A percentile compares a stretch with the other conserved stretches of the same genome.
Conservation (phyloP, 202 grass and related monocot genomes). For the Saccharum hybrid region DNA sequence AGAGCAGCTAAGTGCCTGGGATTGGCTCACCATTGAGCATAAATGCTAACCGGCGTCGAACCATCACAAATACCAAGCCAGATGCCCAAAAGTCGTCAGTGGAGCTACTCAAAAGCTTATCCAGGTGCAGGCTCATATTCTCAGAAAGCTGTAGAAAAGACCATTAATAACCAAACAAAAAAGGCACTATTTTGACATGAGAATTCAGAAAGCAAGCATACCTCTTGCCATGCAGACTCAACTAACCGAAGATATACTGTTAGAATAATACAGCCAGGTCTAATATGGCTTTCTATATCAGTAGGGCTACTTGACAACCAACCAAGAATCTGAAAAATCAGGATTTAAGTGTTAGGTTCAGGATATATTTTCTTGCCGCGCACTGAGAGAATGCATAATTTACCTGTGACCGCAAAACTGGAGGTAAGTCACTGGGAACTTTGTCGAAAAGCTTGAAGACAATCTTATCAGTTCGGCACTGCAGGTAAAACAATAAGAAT, state of each 20-base stretch:
- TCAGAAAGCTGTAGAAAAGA: slow-evolving; percentile 66
- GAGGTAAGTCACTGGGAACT: slow-evolving; percentile 93
- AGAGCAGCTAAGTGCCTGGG: background rate
- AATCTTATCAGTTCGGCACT: slow-evolving; percentile 94
- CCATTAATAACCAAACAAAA: slow-evolving; percentile 44
- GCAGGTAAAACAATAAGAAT: slow-evolving; percentile 45
- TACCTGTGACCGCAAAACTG: slow-evolving; percentile 83
- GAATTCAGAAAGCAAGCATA: slow-evolving; percentile 49
- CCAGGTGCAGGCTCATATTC: slow-evolving; percentile 69
- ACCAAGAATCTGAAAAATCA: slow-evolving; percentile 83
- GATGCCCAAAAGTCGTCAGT: slow-evolving; percentile 80
- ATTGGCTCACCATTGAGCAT: slow-evolving; percentile 76
- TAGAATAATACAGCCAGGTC: slow-evolving; percentile 92
- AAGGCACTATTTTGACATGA: slow-evolving; percentile 10
- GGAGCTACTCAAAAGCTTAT: slow-evolving; percentile 75
- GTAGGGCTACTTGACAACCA: slow-evolving; percentile 92
- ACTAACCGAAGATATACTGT: slow-evolving; percentile 87
- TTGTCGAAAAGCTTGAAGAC: slow-evolving; percentile 97
- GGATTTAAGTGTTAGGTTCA: slow-evolving; percentile 44
- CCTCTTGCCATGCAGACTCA: slow-evolving; percentile 80
- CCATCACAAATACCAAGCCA: slow-evolving; percentile 82
- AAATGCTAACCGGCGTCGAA: slow-evolving; percentile 72
- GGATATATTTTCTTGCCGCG: slow-evolving; percentile 15
- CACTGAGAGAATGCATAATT: slow-evolving; percentile 41
- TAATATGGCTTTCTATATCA: slow-evolving; percentile 96